These are phyloP conservation scores for Waltiozyma sp. DNA, from an alignment of 1,139 yeast species.

Conservation along the genomic window DNA sequence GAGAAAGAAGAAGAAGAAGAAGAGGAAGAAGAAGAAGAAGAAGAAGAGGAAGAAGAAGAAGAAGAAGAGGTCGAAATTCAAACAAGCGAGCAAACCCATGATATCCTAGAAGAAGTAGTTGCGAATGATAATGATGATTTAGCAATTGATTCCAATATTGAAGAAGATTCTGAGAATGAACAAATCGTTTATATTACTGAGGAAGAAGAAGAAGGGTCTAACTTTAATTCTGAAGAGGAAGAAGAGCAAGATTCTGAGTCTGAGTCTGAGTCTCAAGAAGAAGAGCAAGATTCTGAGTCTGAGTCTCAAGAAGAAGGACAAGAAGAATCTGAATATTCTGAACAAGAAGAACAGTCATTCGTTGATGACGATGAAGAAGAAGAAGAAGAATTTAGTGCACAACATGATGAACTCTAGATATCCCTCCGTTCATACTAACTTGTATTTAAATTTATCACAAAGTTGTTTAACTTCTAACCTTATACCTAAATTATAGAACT, in stretches of 20 bases:
- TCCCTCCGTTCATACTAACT: too few species aligned
- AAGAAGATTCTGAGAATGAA: too few species aligned
- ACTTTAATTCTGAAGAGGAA: neutral
- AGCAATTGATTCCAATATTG: too few species aligned
- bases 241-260: neutral
- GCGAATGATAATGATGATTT: too few species aligned
- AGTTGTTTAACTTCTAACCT: too few species aligned
- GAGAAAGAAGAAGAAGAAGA: neutral
- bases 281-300: too few species aligned
- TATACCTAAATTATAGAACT: too few species aligned
- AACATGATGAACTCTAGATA: neutral
- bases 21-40: neutral
- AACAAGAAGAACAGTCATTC: neutral
- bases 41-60: neutral
- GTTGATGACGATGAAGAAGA: neutral
- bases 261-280: neutral
- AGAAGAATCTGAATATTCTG: too few species aligned
- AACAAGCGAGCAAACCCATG: too few species aligned
- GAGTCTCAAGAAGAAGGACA: too few species aligned
- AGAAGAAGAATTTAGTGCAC: neutral
- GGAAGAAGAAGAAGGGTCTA: neutral
- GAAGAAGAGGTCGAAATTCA: neutral
- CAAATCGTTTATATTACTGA: neutral
- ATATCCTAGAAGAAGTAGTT: neutral
- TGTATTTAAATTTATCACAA: too few species aligned